Conservation (phyloP, 306 rosid genomes). For the Dalbergia cochinchinensis region DNA sequence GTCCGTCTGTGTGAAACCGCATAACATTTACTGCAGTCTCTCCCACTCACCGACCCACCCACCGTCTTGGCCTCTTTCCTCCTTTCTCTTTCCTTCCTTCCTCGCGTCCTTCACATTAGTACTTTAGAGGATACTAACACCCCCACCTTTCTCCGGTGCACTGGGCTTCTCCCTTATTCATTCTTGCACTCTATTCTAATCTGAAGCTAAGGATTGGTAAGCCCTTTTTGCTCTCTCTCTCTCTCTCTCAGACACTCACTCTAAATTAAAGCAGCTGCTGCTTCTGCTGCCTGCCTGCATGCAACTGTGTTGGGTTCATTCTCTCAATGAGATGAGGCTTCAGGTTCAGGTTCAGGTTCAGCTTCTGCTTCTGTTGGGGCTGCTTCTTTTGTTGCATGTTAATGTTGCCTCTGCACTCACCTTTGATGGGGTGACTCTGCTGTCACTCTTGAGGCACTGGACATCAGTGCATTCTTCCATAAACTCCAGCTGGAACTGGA, state of each 20-base stretch:
- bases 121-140: not conserved
- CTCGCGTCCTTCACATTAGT: not conserved
- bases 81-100: not conserved
- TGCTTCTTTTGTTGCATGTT: slow-evolving; percentile 45
- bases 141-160: not conserved
- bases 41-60: too few relatives aligned
- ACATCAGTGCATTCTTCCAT: slow-evolving; percentile 53
- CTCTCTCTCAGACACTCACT: not conserved
- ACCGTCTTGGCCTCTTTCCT: not conserved
- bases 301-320: not conserved
- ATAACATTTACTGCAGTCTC: not conserved
- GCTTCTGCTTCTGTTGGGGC: slow-evolving; percentile 6
- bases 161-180: not conserved
- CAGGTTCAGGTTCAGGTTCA: too few relatives aligned
- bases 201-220: not conserved
- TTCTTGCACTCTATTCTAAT: not conserved
- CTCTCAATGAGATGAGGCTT: not conserved
- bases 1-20: too few relatives aligned
- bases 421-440: slow-evolving; percentile 69
- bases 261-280: too few relatives aligned
- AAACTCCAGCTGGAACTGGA: slow-evolving; percentile 59
- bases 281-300: not conserved
- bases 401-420: slow-evolving; percentile 48
- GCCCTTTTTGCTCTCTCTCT: not conserved
- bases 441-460: slow-evolving; percentile 68